Base-by-base conservation (phyloP, 169 alveolate genomes). In the Toxoplasma gondii region DNA sequence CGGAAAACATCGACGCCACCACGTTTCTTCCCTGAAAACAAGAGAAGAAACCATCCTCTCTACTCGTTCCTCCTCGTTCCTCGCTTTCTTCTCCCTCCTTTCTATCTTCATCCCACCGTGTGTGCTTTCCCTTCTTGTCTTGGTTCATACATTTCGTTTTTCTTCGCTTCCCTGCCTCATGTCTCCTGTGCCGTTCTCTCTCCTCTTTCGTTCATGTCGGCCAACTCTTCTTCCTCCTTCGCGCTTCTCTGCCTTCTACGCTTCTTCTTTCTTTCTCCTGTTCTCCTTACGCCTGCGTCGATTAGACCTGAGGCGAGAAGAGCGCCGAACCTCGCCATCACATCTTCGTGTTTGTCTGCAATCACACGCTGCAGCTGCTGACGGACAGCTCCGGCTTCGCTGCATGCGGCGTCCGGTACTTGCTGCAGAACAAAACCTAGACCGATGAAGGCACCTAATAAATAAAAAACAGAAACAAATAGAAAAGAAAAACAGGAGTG, bases 281-380 rank as follows among this genome's bases (percentile, higher is more conserved):
- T 92, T 82, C 58, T 93, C 92, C 86, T 91, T 49, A 99, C 99
- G 92, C 99, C 99, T 78, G 99, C 98, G 92, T 99, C 98, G 93
- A 98, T 96, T 67, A 99, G 97, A 0, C 99, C 99, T 54, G 97
- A 93, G 4, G 99, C 99, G 43, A 99, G 78, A 38, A 97, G 96
- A 29, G 99, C 99, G 39, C 99, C 99, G 97, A 99, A 98, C 94
- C 99, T 98, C 1, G 99, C 98, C 88, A 99, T 97, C 49, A 98
- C 96, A 70, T 99, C 99, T 88, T 99, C 99, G 96, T 98, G 99
- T 95, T 99, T 99, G 86, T 99, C 99, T 4, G 97, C 96, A 39
- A 98, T 96, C 24, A 98, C 98, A 81, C 97, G 97, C 93, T 97
- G 96, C 88, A 98, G 96, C 69, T 97, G 97, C 86, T 98, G 99